These are phyloP conservation scores for Talaromyces sp. DNA, from an alignment of 2,329 filamentous ascomycete genomes.

Conservation along the genomic window DNA sequence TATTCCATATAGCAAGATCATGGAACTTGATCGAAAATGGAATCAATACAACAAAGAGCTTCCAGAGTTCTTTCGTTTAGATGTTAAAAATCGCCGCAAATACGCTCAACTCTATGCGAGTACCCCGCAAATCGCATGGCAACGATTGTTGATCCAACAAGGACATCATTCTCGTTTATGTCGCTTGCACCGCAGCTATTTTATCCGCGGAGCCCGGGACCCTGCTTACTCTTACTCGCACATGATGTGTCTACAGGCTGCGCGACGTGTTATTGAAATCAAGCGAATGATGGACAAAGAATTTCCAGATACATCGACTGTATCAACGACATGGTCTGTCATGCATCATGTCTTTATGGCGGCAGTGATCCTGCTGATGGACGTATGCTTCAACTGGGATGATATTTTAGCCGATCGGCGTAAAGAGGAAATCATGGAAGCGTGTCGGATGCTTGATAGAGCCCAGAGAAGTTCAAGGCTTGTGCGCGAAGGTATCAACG, in stretches of 20 bases:
- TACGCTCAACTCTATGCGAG: conserved; percentile 26
- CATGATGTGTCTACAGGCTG: conserved; percentile 34
- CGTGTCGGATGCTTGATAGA: conserved; percentile 35
- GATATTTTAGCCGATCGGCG: conserved; percentile 33
- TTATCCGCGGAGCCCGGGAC: conserved; percentile 34
- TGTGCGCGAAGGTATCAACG: conserved; percentile 32
- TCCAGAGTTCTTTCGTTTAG: conserved; percentile 35
- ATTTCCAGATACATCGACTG: conserved; percentile 22
- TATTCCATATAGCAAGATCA: conserved; percentile 34
- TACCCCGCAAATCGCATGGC: conserved; percentile 30
- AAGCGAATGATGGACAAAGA: conserved; percentile 32
- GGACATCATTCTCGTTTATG: conserved; percentile 34
- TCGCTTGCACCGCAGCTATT: conserved; percentile 37
- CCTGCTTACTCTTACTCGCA: conserved; percentile 35
- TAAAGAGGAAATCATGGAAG: conserved; percentile 33
- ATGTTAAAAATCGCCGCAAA: conserved; percentile 24
- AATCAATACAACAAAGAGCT: conserved; percentile 27
- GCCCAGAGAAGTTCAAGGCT: conserved; percentile 29
- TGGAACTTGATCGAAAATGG: conserved; percentile 34
- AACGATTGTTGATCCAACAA: conserved; percentile 33
- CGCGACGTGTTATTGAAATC: conserved; percentile 34
- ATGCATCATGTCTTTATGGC: conserved; percentile 41
- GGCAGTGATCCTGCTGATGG: conserved; percentile 35
- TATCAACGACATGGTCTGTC: conserved; percentile 28
- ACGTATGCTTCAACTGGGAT: conserved; percentile 38